These are phyloP conservation scores for Aotearoamyces nothofagi DNA, from an alignment of 2,329 filamentous ascomycete genomes.

Conservation along the genomic window DNA sequence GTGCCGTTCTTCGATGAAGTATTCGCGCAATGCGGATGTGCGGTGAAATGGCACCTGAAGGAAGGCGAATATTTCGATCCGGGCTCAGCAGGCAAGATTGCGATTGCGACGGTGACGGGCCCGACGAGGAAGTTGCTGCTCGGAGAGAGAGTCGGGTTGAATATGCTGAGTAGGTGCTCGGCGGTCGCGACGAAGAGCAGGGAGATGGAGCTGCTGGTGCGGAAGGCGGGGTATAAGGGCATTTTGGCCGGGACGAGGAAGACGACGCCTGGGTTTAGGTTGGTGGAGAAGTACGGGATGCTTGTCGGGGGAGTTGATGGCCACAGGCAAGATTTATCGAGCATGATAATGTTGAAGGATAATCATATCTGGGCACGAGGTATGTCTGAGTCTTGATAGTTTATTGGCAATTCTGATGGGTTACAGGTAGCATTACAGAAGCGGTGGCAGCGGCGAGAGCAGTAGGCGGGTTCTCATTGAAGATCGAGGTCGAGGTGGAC, in stretches of 20 bases:
- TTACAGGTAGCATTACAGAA: slow-evolving; percentile 52
- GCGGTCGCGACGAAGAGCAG: slow-evolving; percentile 65
- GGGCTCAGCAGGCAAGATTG: slow-evolving; percentile 32
- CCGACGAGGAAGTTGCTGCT: slow-evolving; percentile 65
- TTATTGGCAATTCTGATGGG: no score
- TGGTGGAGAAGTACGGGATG: slow-evolving; percentile 98
- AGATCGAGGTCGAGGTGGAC: slow-evolving; percentile 93
- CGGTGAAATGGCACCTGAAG: slow-evolving; percentile 71
- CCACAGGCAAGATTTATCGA: slow-evolving; percentile 78
- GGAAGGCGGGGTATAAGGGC: slow-evolving; percentile 59
- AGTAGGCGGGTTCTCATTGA: slow-evolving; percentile 78
- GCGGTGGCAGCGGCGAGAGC: slow-evolving; percentile 74
- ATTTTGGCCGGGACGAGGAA: slow-evolving; percentile 90
- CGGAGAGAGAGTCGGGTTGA: slow-evolving; percentile 87
- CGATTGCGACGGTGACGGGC: slow-evolving; percentile 69
- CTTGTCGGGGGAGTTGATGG: slow-evolving; percentile 82
- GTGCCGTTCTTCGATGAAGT: slow-evolving; percentile 93
- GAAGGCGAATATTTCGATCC: slow-evolving; percentile 60
- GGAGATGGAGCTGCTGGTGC: slow-evolving; percentile 37
- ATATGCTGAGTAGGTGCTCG: slow-evolving; percentile 79
- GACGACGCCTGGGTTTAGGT: slow-evolving; percentile 86
- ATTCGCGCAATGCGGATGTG: slow-evolving; percentile 77
- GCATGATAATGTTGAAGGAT: slow-evolving; percentile 99
- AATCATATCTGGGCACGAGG: slow-evolving; percentile 92
- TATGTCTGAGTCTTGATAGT: no score